phyloP scores from a whole-genome alignment of 1,139 yeast species.

The Casaregolazyma lundiana region DNA sequence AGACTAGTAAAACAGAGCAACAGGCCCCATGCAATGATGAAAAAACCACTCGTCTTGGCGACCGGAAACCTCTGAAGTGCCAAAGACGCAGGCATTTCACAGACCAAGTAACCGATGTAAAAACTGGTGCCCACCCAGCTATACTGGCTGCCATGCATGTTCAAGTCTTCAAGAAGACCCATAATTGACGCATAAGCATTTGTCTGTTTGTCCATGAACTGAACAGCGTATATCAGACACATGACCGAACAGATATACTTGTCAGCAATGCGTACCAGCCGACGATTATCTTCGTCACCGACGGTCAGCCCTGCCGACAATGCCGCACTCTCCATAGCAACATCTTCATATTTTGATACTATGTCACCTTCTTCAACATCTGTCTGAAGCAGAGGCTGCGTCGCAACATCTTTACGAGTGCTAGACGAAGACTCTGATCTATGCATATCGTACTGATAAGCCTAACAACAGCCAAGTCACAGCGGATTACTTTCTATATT shows the following conservation, averaged over 20 bases:
- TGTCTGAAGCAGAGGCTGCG: conserved; percentile 4
- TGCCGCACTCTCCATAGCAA: conserved; percentile 14
- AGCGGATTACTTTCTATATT: not conserved
- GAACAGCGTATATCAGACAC: conserved; percentile 55
- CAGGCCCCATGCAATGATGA: conserved; percentile 49
- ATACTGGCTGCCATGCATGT: conserved; percentile 36
- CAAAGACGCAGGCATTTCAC: conserved; percentile 49
- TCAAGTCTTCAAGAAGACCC: conserved; percentile 44
- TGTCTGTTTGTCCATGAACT: conserved; percentile 62
- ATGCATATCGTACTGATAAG: not conserved
- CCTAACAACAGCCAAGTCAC: not conserved
- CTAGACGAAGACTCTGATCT: conserved; percentile 31
- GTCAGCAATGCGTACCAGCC: conserved; percentile 49
- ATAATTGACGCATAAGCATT: conserved; percentile 56
- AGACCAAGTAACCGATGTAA: conserved; percentile 47
- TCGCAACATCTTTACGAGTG: conserved; percentile 7
- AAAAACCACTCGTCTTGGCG: conserved; percentile 45
- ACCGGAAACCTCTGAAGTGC: conserved; percentile 51
- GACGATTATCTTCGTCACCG: conserved; percentile 30
- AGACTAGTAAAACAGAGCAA: conserved; percentile 47
- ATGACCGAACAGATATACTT: conserved; percentile 49
- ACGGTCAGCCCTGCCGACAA: conserved; percentile 13
- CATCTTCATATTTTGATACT: conserved; percentile 10
- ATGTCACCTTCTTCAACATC: conserved; percentile 9
- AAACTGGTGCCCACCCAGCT: conserved; percentile 58